These are phyloP conservation scores for Aureobasidium subglaciale DNA, from an alignment of 2,329 filamentous ascomycete genomes.

Conservation along the genomic window DNA sequence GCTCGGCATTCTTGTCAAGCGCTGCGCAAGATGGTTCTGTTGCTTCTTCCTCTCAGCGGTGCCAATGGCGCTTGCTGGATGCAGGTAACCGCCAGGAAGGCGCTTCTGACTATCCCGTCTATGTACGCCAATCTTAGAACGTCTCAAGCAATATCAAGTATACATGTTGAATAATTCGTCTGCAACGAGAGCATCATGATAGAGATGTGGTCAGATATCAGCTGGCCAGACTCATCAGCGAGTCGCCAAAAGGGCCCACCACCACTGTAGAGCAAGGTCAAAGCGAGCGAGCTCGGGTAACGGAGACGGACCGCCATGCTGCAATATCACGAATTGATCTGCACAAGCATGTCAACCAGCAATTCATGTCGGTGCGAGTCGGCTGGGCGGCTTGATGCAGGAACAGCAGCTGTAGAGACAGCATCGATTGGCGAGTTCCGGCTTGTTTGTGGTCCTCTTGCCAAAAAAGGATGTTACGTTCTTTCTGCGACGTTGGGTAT, in stretches of 20 bases:
- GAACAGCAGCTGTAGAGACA: background rate
- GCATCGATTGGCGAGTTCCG: background rate
- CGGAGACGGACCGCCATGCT: background rate
- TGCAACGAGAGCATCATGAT: too few relatives aligned
- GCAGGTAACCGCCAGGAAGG: background rate
- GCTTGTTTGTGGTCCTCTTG: background rate
- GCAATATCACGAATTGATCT: background rate
- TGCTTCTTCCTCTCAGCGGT: background rate
- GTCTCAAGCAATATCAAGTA: too few relatives aligned
- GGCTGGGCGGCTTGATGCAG: slow-evolving; percentile 1
- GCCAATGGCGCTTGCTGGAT: background rate
- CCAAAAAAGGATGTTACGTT: background rate
- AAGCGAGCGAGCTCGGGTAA: slow-evolving; percentile 6
- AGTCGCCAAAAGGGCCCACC: background rate
- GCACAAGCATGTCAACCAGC: slow-evolving; percentile 3
- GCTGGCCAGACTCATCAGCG: background rate
- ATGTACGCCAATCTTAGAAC: too few relatives aligned
- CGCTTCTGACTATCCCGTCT: background rate
- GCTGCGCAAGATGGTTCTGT: background rate
- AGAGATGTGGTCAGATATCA: too few relatives aligned
- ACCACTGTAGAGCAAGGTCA: background rate
- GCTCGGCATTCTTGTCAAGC: too few relatives aligned
- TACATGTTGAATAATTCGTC: too few relatives aligned
- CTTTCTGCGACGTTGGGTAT: background rate
- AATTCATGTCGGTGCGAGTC: background rate